Base-by-base conservation (phyloP, 108 stramenopile genomes). In the Halocafeteria seosinensis region DNA sequence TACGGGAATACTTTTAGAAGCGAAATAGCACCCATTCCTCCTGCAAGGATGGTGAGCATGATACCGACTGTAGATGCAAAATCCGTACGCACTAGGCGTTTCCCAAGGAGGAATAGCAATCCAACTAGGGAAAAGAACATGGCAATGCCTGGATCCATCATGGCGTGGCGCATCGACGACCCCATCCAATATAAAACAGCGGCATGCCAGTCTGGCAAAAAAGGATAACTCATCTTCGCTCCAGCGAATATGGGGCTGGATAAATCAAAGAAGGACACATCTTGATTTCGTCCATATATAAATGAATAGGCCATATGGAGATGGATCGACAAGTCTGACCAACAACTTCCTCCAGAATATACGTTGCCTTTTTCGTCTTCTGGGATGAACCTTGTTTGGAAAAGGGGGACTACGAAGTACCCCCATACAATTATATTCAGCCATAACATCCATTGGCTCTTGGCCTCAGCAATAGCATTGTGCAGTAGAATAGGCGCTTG, bases 291-390 rank as follows among this genome's bases (percentile, higher is more conserved):
- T 13, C 57, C 57, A 21, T 30, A 3, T 13, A 59, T 2, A 2
- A 59, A 27, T 11, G 57, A 26, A 2, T 59, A 13, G 11, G 2
- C n/a, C 2, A 59, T 24, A 35, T 59, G 57, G 34, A 59, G 13
- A 17, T 59, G 57, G n/a, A 59, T 59, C 12, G 57, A 35, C 13
- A 59, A n/a, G n/a, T n/a, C n/a, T n/a, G n/a, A n/a, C n/a, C n/a
- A n/a, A n/a, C n/a, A n/a, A n/a, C n/a, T n/a, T n/a, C n/a, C n/a
- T n/a, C n/a, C n/a, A n/a, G n/a, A n/a, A n/a, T n/a, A n/a, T n/a
- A n/a, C n/a, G n/a, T n/a, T n/a, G n/a, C n/a, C n/a, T n/a, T n/a
- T n/a, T n/a, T n/a, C n/a, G n/a, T n/a, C n/a, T n/a, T n/a, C n/a
- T n/a, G n/a, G n/a, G n/a, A n/a, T n/a, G n/a, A n/a, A n/a, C n/a